Percentiles rank a stretch among this genome's conserved stretches.
Evolutionary conservation across 2,329 filamentous ascomycete species (phyloP).

Genomic region (Cercospora sp.): DNA sequence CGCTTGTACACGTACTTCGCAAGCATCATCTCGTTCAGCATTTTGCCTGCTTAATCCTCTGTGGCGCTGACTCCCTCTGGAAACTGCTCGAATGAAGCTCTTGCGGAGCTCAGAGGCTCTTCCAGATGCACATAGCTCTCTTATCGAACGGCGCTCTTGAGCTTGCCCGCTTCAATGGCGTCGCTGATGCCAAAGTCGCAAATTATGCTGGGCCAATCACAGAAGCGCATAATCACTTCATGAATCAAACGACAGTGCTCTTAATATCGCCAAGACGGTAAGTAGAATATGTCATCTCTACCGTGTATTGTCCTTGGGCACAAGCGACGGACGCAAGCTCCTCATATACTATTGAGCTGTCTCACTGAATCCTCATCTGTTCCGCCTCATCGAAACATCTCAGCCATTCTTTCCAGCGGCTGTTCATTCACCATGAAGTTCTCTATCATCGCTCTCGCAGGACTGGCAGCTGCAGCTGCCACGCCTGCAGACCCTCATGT

Average conservation of each 20-base stretch:
- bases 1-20: neutral
- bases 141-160: neutral
- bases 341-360: neutral
- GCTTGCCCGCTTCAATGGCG: neutral
- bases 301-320: neutral
- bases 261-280: neutral
- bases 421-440: slow-evolving; percentile 7
- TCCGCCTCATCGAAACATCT: neutral
- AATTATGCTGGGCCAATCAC: neutral
- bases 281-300: neutral
- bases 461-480: slow-evolving; percentile 3
- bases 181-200: neutral
- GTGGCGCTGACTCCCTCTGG: neutral
- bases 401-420: neutral
- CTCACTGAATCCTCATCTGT: neutral
- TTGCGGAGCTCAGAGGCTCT: neutral
- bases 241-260: neutral
- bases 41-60: neutral
- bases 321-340: neutral
- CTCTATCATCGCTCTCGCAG: neutral
- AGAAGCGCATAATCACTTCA: slow-evolving; percentile 3
- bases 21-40: neutral
- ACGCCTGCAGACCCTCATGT: neutral
- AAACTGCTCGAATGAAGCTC: neutral
- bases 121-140: neutral